Evolutionary conservation across 2,329 filamentous ascomycete genomes (phyloP).

Genomic region (Aspergillus sp.): DNA sequence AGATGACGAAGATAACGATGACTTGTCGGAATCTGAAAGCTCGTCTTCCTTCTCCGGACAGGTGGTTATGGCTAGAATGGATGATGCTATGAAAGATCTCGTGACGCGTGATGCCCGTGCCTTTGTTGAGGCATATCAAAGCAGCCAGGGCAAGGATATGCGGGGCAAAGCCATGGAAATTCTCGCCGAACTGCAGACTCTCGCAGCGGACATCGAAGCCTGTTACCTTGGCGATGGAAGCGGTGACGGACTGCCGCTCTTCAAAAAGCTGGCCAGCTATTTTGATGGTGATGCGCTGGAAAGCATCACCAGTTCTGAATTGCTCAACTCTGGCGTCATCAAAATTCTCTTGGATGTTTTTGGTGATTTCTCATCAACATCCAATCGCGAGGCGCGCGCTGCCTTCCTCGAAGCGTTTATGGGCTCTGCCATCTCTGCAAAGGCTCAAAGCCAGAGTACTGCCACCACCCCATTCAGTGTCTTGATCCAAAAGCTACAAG

Average conservation of each 20-base stretch:
- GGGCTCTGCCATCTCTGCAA: slow-evolving; percentile 63
- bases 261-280: slow-evolving; percentile 72
- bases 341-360: slow-evolving; percentile 80
- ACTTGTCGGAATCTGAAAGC: slow-evolving; percentile 66
- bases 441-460: slow-evolving; percentile 62
- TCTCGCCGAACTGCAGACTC: slow-evolving; percentile 66
- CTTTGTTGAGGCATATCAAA: slow-evolving; percentile 82
- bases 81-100: slow-evolving; percentile 62
- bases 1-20: slow-evolving; percentile 48
- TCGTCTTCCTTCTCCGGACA: slow-evolving; percentile 56
- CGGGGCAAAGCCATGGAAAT: slow-evolving; percentile 77
- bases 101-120: slow-evolving; percentile 76
- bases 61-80: slow-evolving; percentile 36
- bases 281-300: slow-evolving; percentile 88
- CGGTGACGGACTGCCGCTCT: slow-evolving; percentile 62
- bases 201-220: slow-evolving; percentile 69
- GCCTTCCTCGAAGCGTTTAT: slow-evolving; percentile 93
- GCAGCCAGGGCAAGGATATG: slow-evolving; percentile 69
- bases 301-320: slow-evolving; percentile 91
- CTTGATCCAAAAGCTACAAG: slow-evolving; percentile 90
- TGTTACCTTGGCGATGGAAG: slow-evolving; percentile 60
- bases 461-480: slow-evolving; percentile 84
- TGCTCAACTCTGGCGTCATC: slow-evolving; percentile 87
- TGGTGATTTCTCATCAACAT: slow-evolving; percentile 60
- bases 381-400: slow-evolving; percentile 62